A percentile compares a stretch with the other conserved stretches of the same genome.
These are phyloP conservation scores for Phytophthora meadii DNA, from an alignment of 352 stramenopile genomes.

Conservation along the genomic window DNA sequence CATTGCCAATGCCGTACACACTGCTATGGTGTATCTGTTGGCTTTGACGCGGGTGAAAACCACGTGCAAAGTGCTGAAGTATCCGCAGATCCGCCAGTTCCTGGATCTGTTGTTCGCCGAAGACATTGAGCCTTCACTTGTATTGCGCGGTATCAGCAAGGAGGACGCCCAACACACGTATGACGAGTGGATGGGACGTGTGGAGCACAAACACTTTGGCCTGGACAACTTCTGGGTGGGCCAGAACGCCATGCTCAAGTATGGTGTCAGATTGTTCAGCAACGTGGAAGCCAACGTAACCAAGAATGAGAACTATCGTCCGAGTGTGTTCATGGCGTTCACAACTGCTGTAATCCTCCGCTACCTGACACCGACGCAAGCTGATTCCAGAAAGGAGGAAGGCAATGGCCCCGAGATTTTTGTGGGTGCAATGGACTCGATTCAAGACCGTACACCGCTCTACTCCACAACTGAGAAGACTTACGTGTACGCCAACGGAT, in stretches of 20 bases:
- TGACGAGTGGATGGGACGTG: slow-evolving; percentile 86
- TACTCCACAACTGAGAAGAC: slow-evolving; percentile 45
- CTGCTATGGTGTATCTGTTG: slow-evolving; percentile 88
- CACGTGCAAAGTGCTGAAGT: slow-evolving; percentile 38
- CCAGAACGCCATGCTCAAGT: slow-evolving; percentile 86
- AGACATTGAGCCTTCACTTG: slow-evolving; percentile 76
- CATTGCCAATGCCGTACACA: slow-evolving; percentile 93
- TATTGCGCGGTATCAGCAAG: slow-evolving; percentile 36
- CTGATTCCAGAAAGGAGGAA: slow-evolving; percentile 32
- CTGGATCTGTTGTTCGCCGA: slow-evolving; percentile 83
- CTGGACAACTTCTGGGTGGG: slow-evolving; percentile 94
- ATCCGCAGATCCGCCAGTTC: slow-evolving; percentile 59
- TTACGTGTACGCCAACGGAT: slow-evolving; percentile 48
- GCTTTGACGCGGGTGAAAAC: slow-evolving; percentile 56
- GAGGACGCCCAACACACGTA: slow-evolving; percentile 54
- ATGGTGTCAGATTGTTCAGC: slow-evolving; percentile 48
- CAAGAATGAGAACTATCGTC: slow-evolving; percentile 34
- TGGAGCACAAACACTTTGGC: slow-evolving; percentile 89
- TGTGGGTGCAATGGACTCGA: slow-evolving; percentile 57
- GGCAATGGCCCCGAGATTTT: slow-evolving; percentile 27
- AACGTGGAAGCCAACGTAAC: slow-evolving; percentile 27
- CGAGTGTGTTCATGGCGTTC: slow-evolving; percentile 56
- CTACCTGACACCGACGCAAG: slow-evolving; percentile 55
- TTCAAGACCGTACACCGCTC: slow-evolving; percentile 41
- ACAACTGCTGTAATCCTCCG: slow-evolving; percentile 54